phyloP scores from a whole-genome alignment of 192 early-diverging fungal species.

The Entophlyctis helioformis region DNA sequence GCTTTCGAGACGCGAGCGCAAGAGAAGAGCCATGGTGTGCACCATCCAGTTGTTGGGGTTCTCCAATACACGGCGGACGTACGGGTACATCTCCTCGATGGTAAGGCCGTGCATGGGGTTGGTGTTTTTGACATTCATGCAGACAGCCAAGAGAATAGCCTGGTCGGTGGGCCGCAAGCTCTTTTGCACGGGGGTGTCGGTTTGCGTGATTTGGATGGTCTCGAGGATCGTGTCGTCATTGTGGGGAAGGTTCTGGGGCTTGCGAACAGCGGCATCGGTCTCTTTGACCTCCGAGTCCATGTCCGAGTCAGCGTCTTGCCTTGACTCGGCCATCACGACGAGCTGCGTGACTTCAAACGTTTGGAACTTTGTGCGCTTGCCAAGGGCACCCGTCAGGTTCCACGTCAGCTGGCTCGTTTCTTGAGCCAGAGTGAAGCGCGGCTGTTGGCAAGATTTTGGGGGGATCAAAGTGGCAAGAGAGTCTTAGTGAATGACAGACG shows the following conservation, averaged over 20 bases:
- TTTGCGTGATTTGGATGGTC: constrained; percentile 49
- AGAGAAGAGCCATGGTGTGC: constrained; percentile 86
- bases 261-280: not conserved
- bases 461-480: not conserved
- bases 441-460: constrained; percentile 20
- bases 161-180: constrained; percentile 76
- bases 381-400: constrained; percentile 79
- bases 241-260: constrained; percentile 64
- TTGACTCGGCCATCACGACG: constrained; percentile 69
- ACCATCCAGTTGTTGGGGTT: constrained; percentile 97
- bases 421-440: constrained; percentile 62
- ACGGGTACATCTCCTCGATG: constrained; percentile 91
- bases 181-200: constrained; percentile 21
- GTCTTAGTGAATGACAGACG: not conserved
- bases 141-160: constrained; percentile 72
- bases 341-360: constrained; percentile 78
- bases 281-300: constrained; percentile 13
- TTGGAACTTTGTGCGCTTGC: constrained; percentile 90
- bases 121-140: constrained; percentile 86
- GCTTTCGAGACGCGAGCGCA: constrained; percentile 83
- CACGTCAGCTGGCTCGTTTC: constrained; percentile 66
- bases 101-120: constrained; percentile 91
- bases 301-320: constrained; percentile 12
- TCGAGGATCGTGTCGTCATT: constrained; percentile 93
- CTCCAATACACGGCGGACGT: constrained; percentile 77